A percentile compares a stretch with the other conserved stretches of the same genome.
These are phyloP conservation scores for Xerocomus cyaneibrunnescens DNA, from an alignment of 1,284 basidiomycete species.

Conservation along the genomic window DNA sequence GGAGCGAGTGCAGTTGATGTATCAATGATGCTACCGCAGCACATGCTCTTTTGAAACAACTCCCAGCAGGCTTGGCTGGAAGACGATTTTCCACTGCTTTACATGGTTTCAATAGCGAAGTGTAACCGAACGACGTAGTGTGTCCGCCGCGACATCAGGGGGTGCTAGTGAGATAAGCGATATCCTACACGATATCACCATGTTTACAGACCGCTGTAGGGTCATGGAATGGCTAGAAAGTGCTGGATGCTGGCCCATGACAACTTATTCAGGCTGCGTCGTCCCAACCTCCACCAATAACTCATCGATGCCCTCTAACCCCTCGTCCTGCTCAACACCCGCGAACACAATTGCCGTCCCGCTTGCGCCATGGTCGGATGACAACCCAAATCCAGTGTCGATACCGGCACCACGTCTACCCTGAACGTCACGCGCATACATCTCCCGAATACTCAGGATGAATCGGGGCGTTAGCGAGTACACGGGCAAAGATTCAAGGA, in stretches of 20 bases:
- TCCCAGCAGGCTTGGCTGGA: too few species aligned
- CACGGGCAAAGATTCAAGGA: neutral
- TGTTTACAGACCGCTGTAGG: too few species aligned
- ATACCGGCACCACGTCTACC: neutral
- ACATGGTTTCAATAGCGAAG: too few species aligned
- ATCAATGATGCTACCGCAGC: too few species aligned
- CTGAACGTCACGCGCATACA: neutral
- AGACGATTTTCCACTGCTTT: too few species aligned
- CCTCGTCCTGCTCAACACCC: neutral
- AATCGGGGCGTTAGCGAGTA: neutral
- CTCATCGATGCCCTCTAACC: neutral
- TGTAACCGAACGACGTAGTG: too few species aligned
- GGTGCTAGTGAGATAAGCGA: too few species aligned
- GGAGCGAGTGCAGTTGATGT: too few species aligned
- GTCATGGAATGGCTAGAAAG: too few species aligned
- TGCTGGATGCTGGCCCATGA: neutral
- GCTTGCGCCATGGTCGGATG: neutral
- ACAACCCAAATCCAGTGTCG: neutral
- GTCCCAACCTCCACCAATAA: neutral
- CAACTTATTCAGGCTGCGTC: neutral
- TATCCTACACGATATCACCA: too few species aligned
- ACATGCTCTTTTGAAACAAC: too few species aligned
- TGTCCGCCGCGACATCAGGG: too few species aligned
- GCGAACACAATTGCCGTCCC: conserved; percentile 3
- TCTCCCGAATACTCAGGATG: neutral